Percentiles rank a stretch among this genome's conserved stretches.
Evolutionary conservation across 2,329 filamentous ascomycete species (phyloP).

Genomic region (Talaromyces funiculosus): DNA sequence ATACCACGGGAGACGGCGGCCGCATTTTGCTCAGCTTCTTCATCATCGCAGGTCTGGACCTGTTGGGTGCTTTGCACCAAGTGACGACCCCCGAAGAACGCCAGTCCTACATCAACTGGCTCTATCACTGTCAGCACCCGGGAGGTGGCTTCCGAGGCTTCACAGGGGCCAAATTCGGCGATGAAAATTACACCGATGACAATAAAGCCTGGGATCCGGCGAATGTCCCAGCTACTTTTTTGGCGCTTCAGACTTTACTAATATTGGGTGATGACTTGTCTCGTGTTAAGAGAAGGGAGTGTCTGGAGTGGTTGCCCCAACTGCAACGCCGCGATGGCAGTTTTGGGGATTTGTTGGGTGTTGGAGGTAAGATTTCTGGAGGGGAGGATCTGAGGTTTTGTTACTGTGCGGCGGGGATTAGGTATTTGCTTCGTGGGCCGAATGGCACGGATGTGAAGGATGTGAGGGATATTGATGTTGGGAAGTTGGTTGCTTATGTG

Average conservation of each 20-base stretch:
- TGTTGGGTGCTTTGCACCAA: conserved; percentile 61
- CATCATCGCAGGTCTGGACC: conserved; percentile 75
- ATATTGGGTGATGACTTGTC: conserved; percentile 59
- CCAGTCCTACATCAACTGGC: conserved; percentile 62
- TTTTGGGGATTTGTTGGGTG: conserved; percentile 75
- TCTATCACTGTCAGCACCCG: conserved; percentile 79
- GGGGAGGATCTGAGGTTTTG: conserved; percentile 83
- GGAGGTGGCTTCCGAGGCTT: conserved; percentile 84
- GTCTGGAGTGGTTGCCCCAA: conserved; percentile 66
- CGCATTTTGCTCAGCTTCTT: conserved; percentile 89
- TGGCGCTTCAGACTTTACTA: conserved; percentile 71
- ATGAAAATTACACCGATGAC: conserved; percentile 42
- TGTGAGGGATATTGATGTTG: conserved; percentile 68
- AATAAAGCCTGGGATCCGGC: conserved; percentile 65
- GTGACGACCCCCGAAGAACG: conserved; percentile 52
- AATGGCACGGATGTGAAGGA: conserved; percentile 49
- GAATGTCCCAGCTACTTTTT: conserved; percentile 82
- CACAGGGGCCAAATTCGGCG: conserved; percentile 58
- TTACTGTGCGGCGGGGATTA: conserved; percentile 73
- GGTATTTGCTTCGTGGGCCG: conserved; percentile 72
- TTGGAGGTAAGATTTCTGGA: conserved; percentile 60
- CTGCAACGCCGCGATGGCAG: conserved; percentile 82
- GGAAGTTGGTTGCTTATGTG: conserved; percentile 65
- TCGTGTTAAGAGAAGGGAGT: conserved; percentile 61
- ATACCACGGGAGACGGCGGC: conserved; percentile 83